Evolutionary conservation across 73 alveolate species (phyloP).

Genomic region (Vitrella brassicaformis): DNA sequence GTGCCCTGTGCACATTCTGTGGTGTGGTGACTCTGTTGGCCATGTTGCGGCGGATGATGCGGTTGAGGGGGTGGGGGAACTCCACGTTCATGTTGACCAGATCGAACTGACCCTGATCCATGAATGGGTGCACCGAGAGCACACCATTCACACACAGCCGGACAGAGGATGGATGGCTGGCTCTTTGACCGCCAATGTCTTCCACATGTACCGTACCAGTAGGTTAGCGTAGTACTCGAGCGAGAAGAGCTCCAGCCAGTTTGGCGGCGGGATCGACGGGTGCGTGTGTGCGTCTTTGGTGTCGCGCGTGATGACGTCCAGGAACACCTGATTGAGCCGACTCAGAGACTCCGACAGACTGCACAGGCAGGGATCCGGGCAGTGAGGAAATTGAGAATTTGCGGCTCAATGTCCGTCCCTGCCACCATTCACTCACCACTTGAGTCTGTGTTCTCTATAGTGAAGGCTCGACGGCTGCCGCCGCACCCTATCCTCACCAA

Average conservation of each 20-base stretch:
- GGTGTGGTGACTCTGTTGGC: not conserved
- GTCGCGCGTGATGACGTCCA: not conserved
- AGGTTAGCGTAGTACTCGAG: not conserved
- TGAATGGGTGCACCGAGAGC: not conserved
- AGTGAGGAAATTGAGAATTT: no score
- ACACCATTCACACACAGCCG: not conserved
- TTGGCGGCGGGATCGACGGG: not conserved
- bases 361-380: not conserved
- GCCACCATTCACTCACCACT: no score
- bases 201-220: not conserved
- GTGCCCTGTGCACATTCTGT: not conserved
- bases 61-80: not conserved
- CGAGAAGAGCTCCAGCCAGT: not conserved
- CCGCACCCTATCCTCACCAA: no score
- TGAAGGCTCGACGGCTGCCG: no score
- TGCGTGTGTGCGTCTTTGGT: not conserved
- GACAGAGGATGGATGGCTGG: not conserved
- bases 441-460: no score
- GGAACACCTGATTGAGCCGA: not conserved
- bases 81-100: not conserved
- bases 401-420: no score
- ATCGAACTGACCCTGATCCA: not conserved
- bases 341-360: not conserved
- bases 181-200: not conserved
- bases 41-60: not conserved